Percentiles rank a stretch among this genome's conserved stretches.
These are phyloP conservation scores for Stachybotrys elegans DNA, from an alignment of 2,329 filamentous ascomycete species.

Conservation along the genomic window DNA sequence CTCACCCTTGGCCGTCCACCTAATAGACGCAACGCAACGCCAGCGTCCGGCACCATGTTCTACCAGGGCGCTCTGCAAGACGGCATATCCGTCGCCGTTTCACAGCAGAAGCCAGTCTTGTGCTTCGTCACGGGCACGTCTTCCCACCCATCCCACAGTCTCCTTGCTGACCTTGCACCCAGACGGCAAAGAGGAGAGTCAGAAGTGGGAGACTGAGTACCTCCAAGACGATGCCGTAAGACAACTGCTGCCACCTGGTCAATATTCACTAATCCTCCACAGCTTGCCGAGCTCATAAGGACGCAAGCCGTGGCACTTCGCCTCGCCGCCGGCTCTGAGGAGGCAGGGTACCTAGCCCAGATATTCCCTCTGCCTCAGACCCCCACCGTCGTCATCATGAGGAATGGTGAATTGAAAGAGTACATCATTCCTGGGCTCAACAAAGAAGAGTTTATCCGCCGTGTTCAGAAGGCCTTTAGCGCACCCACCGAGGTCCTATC, in stretches of 20 bases:
- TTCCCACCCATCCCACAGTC: constrained; percentile 1
- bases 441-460: constrained; percentile 60
- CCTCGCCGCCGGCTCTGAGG: constrained; percentile 66
- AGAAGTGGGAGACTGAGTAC: constrained; percentile 68
- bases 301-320: constrained; percentile 65
- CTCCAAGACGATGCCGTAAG: constrained; percentile 51
- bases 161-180: constrained; percentile 11
- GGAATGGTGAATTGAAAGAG: constrained; percentile 72
- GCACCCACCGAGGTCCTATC: constrained; percentile 12
- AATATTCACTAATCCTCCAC: constrained; percentile 9
- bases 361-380: constrained; percentile 75
- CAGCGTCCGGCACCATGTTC: constrained; percentile 67
- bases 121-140: constrained; percentile 70
- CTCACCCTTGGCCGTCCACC: neutral
- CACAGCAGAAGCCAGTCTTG: constrained; percentile 70
- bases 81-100: constrained; percentile 72
- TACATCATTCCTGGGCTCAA: constrained; percentile 63
- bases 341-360: constrained; percentile 75
- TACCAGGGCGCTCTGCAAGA: constrained; percentile 74
- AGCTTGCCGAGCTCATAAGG: constrained; percentile 53
- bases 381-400: constrained; percentile 77
- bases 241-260: constrained; percentile 3
- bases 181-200: constrained; percentile 69
- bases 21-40: no score
- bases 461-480: constrained; percentile 28